Base-by-base conservation (phyloP, 1,284 basidiomycete species). In the Pisolithus thermaeus region DNA sequence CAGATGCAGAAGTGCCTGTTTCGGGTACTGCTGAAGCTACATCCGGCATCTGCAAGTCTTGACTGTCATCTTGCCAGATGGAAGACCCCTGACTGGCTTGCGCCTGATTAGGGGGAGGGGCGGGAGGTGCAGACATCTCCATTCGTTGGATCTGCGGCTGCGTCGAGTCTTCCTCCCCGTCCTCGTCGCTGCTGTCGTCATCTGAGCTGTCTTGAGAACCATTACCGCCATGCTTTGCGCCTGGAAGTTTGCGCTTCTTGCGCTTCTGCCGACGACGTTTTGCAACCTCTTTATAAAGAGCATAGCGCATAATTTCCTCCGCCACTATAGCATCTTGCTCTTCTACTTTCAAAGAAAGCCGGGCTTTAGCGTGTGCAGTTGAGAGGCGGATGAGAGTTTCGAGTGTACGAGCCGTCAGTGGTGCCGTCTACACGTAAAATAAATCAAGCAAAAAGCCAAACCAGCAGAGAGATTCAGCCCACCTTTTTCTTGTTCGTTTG, bases 311-410 rank as follows among this genome's bases (percentile, higher is more conserved):
- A 61, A 99, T 96, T 63, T 89, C 88, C 68, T 99, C 95, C 2
- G 96, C 97, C 30, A 89, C 86, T 63, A 81, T 80, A 11, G 97
- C 96, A 70, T 99, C 97, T 4, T 77, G 74, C 65, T 90, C 83
- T 61, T 92, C 87, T 20, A 99, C 92, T 57, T 87, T 89, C 41
- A 79, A 58, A 16, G 94, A 95, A 3, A 99, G 77, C 20, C 96
- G 85, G 12, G 94, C 84, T 72, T 99, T 99, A 54, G 97, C 97
- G 68, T 99, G 97, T 0, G 97, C 97, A 16, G 96, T 99, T 6
- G 97, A 83, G 14, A 99, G 81, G 78, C 97, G 97, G 68, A 99
- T 99, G 42, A 99, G 79, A 1, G 97, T 99, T 73, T 99, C 97
- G 52, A 99, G 84, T 6, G 97, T 98, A 82, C 97, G 94, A 14